These are phyloP conservation scores for Pseudonectria buxi DNA, from an alignment of 2,329 filamentous ascomycete species.

Conservation along the genomic window DNA sequence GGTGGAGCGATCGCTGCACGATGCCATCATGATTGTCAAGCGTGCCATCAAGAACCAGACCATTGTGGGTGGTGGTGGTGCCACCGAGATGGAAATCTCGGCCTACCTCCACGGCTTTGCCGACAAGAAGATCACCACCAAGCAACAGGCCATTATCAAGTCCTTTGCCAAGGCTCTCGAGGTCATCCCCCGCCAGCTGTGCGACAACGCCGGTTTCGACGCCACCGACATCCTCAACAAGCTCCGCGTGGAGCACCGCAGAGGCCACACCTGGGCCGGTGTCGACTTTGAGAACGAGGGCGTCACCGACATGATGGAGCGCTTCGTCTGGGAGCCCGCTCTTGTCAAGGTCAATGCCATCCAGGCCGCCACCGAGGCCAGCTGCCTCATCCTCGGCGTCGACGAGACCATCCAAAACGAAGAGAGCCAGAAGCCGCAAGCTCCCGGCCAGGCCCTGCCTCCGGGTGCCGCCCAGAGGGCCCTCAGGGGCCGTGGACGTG, in stretches of 20 bases:
- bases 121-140: conserved; percentile 85
- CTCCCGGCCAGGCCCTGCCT: conserved; percentile 66
- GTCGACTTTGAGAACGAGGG: conserved; percentile 93
- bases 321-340: conserved; percentile 95
- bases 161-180: conserved; percentile 95
- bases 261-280: conserved; percentile 87
- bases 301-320: conserved; percentile 87
- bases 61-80: conserved; percentile 93
- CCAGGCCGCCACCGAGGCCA: conserved; percentile 90
- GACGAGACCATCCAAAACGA: conserved; percentile 99
- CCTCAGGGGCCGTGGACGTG: conserved; percentile 72
- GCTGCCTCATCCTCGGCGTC: conserved; percentile 89
- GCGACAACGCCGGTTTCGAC: conserved; percentile 97
- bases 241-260: conserved; percentile 90
- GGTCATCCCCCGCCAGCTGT: conserved; percentile 92
- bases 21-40: conserved; percentile 99
- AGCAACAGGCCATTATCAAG: conserved; percentile 97
- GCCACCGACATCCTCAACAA: conserved; percentile 97
- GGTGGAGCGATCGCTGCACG: conserved; percentile 94
- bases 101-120: conserved; percentile 89
- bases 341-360: conserved; percentile 96
- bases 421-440: conserved; percentile 80
- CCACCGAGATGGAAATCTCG: conserved; percentile 93
- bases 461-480: conserved; percentile 84
- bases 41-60: conserved; percentile 89